Conservation (phyloP, 164 flowering plant genomes). For the Brasenia schreberi region DNA sequence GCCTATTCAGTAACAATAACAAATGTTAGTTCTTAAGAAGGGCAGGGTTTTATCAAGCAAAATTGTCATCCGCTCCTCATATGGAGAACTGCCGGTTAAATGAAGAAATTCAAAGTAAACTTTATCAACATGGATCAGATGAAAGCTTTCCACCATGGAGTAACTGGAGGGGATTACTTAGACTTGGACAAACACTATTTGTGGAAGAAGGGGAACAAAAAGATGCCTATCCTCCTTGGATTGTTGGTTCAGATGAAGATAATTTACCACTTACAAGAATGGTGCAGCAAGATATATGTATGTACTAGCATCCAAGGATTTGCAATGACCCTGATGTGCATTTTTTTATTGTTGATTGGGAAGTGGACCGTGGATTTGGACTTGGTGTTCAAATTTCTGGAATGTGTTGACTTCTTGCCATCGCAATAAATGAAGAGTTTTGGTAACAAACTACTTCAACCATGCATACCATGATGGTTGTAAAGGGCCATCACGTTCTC, state of each 20-base stretch:
- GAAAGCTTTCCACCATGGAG: slow-evolving; percentile 46
- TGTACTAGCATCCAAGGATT: slow-evolving; percentile 70
- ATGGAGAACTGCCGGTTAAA: slow-evolving; percentile 62
- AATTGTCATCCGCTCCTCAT: too few species aligned
- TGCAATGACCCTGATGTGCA: slow-evolving; percentile 48
- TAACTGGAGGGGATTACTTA: too few species aligned
- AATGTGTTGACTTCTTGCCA: slow-evolving; percentile 84
- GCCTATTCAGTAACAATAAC: too few species aligned
- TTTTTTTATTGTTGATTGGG: slow-evolving; percentile 94
- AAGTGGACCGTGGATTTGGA: slow-evolving; percentile 74
- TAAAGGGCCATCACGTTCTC: slow-evolving; percentile 10
- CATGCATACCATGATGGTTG: slow-evolving; percentile 96
- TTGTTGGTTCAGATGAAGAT: slow-evolving; percentile 74
- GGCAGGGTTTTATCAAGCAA: too few species aligned
- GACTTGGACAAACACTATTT: too few species aligned
- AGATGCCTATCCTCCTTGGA: not conserved
- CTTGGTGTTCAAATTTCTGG: slow-evolving; percentile 92
- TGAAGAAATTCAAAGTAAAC: slow-evolving; percentile 21
- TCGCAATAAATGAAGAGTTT: slow-evolving; percentile 78
- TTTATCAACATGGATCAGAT: slow-evolving; percentile 18
- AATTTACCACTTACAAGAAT: slow-evolving; percentile 72
- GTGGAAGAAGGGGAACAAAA: too few species aligned
- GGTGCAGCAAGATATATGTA: slow-evolving; percentile 81
- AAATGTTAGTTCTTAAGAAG: too few species aligned
- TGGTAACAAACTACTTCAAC: slow-evolving; percentile 72